Evolutionary conservation across 2,329 filamentous ascomycete genomes (phyloP), one percentile per base, ranked within the genome.

Genomic region (Neofusicoccum cordaticola): DNA sequence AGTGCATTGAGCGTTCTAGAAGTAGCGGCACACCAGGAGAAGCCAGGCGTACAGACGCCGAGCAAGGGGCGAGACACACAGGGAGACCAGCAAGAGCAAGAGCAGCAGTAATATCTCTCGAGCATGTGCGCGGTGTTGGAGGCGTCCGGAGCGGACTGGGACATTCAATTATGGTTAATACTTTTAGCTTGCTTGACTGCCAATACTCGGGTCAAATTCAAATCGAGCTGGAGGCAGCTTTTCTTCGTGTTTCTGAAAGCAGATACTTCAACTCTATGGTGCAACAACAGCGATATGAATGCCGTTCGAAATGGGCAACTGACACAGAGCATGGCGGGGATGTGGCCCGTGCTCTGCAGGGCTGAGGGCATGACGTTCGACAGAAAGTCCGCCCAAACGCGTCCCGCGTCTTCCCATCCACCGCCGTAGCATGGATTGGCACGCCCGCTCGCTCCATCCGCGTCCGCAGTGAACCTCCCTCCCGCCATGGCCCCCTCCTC

Each of bases 21-120:
- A 58, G 75, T 79, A n/a, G 77, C 77, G 6, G 70, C 68, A 9
- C 77, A 79, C 50, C 78, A 71, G 35, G 77, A 75, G 66, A 76
- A 77, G 66, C 77, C 77, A 9, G 77, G 77, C 11, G 77, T 81
- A 19, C 70, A 76, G 65, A 78, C 76, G 22, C 77, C 78, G 13
- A 79, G 76, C 66, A 62, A 62, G 39, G 53, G 31, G n/a, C 37
- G 63, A n/a, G 63, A 48, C 27, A 17, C 27, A 13, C 35, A 53
- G 51, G 41, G 41, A 44, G 41, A 17, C 4, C 41, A 44, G 6
- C 56, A 60, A 27, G 56, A 35, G 15, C 8, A 12, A 47, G 31
- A 37, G 12, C n/a, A 27, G 35, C 31, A 39, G 8, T 60, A 19
- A 47, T 31, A 47, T n/a, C 27, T 47, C 53, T 58, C n/a, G 4